Percentiles rank a stretch among this genome's conserved stretches.
Evolutionary conservation across 2,329 filamentous ascomycete species (phyloP).

Genomic region (Cadophora sp.): DNA sequence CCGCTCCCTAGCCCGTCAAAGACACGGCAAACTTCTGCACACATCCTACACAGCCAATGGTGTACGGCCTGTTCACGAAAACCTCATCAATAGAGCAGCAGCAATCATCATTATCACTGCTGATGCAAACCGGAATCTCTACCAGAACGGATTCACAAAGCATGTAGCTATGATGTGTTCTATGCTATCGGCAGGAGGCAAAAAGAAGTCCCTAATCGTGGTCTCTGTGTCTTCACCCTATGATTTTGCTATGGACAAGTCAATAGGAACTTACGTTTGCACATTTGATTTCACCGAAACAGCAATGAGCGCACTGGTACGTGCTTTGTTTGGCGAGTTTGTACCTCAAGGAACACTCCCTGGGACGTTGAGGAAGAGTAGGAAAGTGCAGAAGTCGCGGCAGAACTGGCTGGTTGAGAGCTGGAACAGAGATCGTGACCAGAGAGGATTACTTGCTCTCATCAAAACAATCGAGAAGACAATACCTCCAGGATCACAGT

Average conservation of each 20-base stretch:
- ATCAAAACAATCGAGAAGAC: slow-evolving; percentile 73
- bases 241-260: slow-evolving; percentile 92
- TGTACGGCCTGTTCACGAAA: slow-evolving; percentile 90
- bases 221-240: slow-evolving; percentile 95
- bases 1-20: slow-evolving; percentile 81
- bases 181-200: slow-evolving; percentile 75
- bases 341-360: slow-evolving; percentile 65
- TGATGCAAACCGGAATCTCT: slow-evolving; percentile 91
- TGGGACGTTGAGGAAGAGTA: slow-evolving; percentile 83
- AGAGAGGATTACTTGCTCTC: slow-evolving; percentile 75
- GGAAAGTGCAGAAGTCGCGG: slow-evolving; percentile 85
- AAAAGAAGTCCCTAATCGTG: slow-evolving; percentile 89
- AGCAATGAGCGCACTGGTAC: slow-evolving; percentile 82
- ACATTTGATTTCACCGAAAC: slow-evolving; percentile 97
- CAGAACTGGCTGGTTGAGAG: slow-evolving; percentile 95
- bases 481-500: slow-evolving; percentile 69
- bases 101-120: slow-evolving; percentile 91
- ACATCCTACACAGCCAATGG: slow-evolving; percentile 96
- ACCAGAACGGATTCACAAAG: slow-evolving; percentile 94
- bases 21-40: slow-evolving; percentile 86
- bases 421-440: slow-evolving; percentile 82
- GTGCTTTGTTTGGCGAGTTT: slow-evolving; percentile 81
- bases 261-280: slow-evolving; percentile 91
- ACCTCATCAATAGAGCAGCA: slow-evolving; percentile 85
- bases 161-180: slow-evolving; percentile 96